Evolutionary conservation across 2,329 filamentous ascomycete species (phyloP).

Genomic region (Trichoderma sp.): DNA sequence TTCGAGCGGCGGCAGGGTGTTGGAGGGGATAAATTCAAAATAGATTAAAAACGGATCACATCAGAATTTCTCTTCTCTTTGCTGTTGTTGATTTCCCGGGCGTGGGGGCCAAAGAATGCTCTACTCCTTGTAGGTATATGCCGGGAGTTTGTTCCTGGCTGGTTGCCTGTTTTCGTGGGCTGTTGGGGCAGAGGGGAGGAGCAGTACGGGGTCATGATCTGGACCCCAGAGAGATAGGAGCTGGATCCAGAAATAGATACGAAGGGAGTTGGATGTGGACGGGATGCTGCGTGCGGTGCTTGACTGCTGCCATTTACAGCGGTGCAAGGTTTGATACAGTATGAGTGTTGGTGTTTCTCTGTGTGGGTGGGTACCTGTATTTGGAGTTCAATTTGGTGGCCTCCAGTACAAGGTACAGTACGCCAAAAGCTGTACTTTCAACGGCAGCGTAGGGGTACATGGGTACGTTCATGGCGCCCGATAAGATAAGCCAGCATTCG

Average conservation of each 20-base stretch:
- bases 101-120: slow-evolving; percentile 5
- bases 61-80: not conserved
- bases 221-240: not conserved
- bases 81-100: not conserved
- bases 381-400: not conserved
- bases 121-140: not conserved
- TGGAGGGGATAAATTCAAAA: slow-evolving; percentile 12
- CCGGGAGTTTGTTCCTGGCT: not conserved
- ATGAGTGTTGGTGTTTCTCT: not conserved
- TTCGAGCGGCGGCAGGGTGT: not conserved
- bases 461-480: not conserved
- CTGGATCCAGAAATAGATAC: not conserved
- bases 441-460: not conserved
- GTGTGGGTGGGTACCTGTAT: not conserved
- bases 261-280: not conserved
- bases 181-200: not conserved
- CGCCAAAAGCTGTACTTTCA: not conserved
- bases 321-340: not conserved
- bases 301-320: not conserved
- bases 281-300: not conserved
- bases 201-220: not conserved
- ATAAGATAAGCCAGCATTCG: slow-evolving; percentile 8
- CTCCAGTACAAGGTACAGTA: not conserved
- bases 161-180: not conserved
- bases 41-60: not conserved